Percentiles rank a stretch among this genome's conserved stretches.
Conservation (phyloP, 2,329 filamentous ascomycete species). For the Fusarium sp. region DNA sequence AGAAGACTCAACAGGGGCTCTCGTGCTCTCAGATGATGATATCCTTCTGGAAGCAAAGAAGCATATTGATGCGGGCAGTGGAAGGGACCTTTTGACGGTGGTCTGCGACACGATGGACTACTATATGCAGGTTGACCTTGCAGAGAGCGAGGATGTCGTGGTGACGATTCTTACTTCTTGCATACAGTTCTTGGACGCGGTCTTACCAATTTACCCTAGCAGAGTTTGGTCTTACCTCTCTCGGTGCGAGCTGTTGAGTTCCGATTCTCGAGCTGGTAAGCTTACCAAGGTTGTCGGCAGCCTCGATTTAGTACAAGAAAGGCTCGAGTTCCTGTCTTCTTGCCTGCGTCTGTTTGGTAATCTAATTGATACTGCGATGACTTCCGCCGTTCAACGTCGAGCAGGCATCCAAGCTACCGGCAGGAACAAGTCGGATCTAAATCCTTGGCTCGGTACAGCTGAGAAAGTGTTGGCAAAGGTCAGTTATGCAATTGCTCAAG, state of each 20-base stretch:
- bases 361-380: constrained; percentile 80
- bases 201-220: constrained; percentile 80
- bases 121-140: constrained; percentile 68
- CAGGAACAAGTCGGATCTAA: constrained; percentile 60
- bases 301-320: constrained; percentile 80
- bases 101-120: constrained; percentile 87
- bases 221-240: constrained; percentile 91
- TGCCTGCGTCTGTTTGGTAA: constrained; percentile 79
- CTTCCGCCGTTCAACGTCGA: constrained; percentile 75
- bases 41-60: constrained; percentile 68
- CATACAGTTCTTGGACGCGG: constrained; percentile 80
- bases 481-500: constrained; percentile 77
- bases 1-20: constrained; percentile 44
- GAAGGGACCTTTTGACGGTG: constrained; percentile 81
- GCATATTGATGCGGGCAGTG: constrained; percentile 62
- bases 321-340: constrained; percentile 81
- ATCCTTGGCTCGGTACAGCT: constrained; percentile 77
- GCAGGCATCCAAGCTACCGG: constrained; percentile 62
- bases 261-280: constrained; percentile 79
- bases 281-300: constrained; percentile 84
- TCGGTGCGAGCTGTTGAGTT: constrained; percentile 82
- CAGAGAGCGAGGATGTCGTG: constrained; percentile 70
- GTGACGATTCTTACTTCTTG: constrained; percentile 77
- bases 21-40: constrained; percentile 53
- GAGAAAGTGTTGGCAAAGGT: constrained; percentile 81